Base-by-base conservation (phyloP, 2,329 filamentous ascomycete genomes). In the Coniochaeta sp. region DNA sequence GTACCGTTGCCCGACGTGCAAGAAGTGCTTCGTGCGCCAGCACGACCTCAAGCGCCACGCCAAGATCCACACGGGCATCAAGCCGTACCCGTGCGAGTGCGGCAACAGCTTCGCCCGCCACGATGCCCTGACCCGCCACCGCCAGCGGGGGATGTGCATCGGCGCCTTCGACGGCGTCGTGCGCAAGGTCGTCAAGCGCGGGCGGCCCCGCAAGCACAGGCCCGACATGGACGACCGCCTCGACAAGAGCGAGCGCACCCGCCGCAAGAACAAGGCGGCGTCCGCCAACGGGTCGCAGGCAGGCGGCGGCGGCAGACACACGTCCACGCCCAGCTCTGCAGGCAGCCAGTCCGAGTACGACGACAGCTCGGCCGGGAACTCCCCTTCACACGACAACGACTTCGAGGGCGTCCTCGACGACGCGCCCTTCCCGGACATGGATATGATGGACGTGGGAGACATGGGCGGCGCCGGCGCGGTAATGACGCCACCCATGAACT, bases 41-140 rank as follows among this genome's bases (percentile, higher is more conserved):
- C 95, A 99, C 72, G 95, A 99, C 73, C 86, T 98, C 62, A 99
- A 98, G 80, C 87, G 95, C 62, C 95, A 99, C 72, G 89, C 93
- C 66, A 97, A 98, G 77, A 99, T 98, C 61, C 95, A 99, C 76
- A 96, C 91, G 1, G 93, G 93, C 57, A 89, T 96, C 75, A 97
- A 97, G 78, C 92, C 93, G 4, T 96, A 97, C 72, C 89, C 91
- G 54, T 99, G 95, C 75, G 87, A 91, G 64, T 99, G 95, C 71
- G 92, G 93, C 60, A 96, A 96, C 74, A 91, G 89, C 65, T 99
- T 99, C 72, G 93, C 93, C 36, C 87, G 95, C 60, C 93, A 98
- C 70, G 95, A 99, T 72, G 95, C 95, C 17, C 82, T 99, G 58
- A 98, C 95, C 24, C 86, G 95, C 60, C 95, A 99, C 72, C 87